Evolutionary conservation across 1,139 yeast species (phyloP).

Genomic region (Citeromyces siamensis): DNA sequence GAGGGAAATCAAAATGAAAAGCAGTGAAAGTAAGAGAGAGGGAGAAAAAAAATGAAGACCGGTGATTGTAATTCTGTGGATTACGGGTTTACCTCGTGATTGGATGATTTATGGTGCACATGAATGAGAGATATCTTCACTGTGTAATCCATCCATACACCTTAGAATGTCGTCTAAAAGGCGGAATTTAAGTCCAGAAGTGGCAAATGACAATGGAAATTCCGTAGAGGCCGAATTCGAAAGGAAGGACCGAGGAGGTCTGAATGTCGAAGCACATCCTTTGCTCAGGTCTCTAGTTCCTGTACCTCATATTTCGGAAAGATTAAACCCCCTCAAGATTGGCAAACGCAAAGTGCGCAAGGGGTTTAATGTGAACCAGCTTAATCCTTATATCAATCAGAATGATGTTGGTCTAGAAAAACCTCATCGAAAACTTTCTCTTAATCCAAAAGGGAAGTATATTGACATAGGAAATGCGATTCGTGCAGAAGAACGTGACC

Average conservation of each 20-base stretch:
- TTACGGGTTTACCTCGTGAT: too few relatives aligned
- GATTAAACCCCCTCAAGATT: constrained; percentile 12
- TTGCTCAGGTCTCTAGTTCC: constrained; percentile 23
- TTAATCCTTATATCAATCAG: constrained; percentile 56
- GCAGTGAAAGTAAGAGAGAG: too few relatives aligned
- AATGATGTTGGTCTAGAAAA: constrained; percentile 14
- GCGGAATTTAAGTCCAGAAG: too few relatives aligned
- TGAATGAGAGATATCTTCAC: too few relatives aligned
- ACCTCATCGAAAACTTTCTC: constrained; percentile 26
- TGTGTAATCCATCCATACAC: too few relatives aligned
- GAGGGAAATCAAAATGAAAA: too few relatives aligned
- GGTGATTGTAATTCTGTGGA: too few relatives aligned
- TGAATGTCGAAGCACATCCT: constrained; percentile 52
- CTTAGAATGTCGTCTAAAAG: too few relatives aligned
- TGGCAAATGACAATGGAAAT: too few relatives aligned
- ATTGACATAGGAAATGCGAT: constrained; percentile 40
- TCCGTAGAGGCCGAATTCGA: neutral
- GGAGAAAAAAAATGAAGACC: too few relatives aligned
- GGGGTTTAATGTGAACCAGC: constrained; percentile 21
- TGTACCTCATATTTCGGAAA: constrained; percentile 7
- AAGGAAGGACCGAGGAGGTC: constrained; percentile 22
- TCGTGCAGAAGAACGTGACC: constrained; percentile 26
- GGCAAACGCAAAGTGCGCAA: constrained; percentile 14
- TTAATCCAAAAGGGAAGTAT: constrained; percentile 52
- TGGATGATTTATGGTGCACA: too few relatives aligned